A percentile compares a stretch with the other conserved stretches of the same genome.
Conservation (phyloP, 1,284 basidiomycete genomes). For the Ganoderma sinense region DNA sequence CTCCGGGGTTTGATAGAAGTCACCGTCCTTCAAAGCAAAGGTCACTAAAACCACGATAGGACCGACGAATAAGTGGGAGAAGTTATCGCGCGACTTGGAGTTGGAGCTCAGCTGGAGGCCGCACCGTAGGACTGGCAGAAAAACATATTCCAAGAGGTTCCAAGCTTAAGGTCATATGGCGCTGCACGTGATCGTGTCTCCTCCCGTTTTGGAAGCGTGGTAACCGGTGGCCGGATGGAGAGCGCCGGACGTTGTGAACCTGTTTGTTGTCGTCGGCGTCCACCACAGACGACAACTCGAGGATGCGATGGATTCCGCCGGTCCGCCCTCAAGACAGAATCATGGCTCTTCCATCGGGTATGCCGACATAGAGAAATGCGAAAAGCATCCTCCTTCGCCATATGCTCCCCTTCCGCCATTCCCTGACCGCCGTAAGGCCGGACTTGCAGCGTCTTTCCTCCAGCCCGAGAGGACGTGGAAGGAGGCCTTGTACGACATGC, state of each 20-base stretch:
- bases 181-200: neutral
- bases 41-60: no score
- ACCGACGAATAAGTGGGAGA: neutral
- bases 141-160: neutral
- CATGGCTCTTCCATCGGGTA: neutral
- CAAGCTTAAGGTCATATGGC: neutral
- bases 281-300: neutral
- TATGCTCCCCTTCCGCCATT: neutral
- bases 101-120: neutral
- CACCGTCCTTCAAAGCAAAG: no score
- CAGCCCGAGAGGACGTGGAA: neutral
- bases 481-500: neutral
- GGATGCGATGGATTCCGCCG: neutral
- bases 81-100: neutral
- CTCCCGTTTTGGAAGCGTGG: neutral
- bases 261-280: neutral
- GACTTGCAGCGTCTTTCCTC: neutral
- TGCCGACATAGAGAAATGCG: neutral
- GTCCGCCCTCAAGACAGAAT: neutral
- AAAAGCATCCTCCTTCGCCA: neutral
- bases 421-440: neutral
- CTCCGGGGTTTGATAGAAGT: no score
- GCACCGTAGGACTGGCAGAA: neutral
- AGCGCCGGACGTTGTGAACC: neutral
- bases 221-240: neutral